phyloP scores from a whole-genome alignment of 805 yeast genomes.

The Candida tammaniensis region DNA sequence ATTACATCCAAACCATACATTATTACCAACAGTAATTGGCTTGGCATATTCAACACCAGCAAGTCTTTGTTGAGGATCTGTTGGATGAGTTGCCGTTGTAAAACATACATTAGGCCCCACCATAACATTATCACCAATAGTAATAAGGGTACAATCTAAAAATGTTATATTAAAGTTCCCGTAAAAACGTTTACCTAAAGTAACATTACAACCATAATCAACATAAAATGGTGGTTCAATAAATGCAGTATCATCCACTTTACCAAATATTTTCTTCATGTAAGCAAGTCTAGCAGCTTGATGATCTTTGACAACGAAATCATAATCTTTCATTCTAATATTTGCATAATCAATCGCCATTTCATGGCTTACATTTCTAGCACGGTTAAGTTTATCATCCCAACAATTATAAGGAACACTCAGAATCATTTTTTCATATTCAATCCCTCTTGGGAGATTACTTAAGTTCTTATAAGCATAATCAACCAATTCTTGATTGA shows the following conservation, averaged over 20 bases:
- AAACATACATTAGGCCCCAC: conserved; percentile 63
- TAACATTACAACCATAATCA: conserved; percentile 66
- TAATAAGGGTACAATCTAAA: conserved; percentile 59
- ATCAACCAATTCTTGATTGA: conserved; percentile 30
- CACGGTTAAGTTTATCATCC: conserved; percentile 22
- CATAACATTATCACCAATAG: conserved; percentile 57
- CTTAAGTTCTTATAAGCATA: conserved; percentile 32
- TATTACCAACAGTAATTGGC: conserved; percentile 59
- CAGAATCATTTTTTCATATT: conserved; percentile 57
- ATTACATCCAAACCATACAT: conserved; percentile 66
- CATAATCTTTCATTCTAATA: conserved; percentile 32
- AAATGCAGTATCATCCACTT: conserved; percentile 34
- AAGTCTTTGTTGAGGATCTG: conserved; percentile 44
- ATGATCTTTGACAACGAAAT: conserved; percentile 23
- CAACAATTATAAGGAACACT: conserved; percentile 45
- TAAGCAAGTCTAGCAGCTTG: conserved; percentile 33
- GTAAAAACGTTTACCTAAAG: conserved; percentile 56
- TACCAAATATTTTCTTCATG: conserved; percentile 47
- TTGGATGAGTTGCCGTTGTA: conserved; percentile 64
- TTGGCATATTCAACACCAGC: conserved; percentile 50
- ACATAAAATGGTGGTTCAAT: conserved; percentile 60
- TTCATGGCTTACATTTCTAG: conserved; percentile 34
- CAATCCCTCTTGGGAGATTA: conserved; percentile 34
- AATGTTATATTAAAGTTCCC: conserved; percentile 55
- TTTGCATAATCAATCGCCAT: conserved; percentile 30